Conservation (phyloP, 371 early-diverging fungal species). For the Parasitella parasitica region DNA sequence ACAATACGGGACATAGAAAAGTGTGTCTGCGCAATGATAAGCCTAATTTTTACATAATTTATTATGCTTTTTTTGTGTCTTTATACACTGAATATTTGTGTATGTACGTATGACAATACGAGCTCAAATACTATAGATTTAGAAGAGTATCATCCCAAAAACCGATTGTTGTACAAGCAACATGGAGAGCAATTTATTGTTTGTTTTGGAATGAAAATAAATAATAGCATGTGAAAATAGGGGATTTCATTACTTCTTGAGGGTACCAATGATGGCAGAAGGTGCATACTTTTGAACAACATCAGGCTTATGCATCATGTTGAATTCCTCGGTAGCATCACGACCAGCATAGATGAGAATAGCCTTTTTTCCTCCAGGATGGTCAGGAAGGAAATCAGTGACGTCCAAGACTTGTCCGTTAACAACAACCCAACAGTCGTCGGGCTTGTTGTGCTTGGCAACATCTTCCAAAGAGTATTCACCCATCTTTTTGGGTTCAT, state of each 20-base stretch:
- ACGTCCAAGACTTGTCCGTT: slow-evolving; percentile 83
- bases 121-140: too few relatives aligned
- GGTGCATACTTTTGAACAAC: slow-evolving; percentile 90
- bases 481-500: slow-evolving; percentile 40
- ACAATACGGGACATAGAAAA: too few relatives aligned
- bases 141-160: not conserved
- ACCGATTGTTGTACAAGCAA: not conserved
- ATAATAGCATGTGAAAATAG: not conserved
- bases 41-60: too few relatives aligned
- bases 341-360: slow-evolving; percentile 82
- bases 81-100: too few relatives aligned
- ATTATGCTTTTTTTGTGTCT: too few relatives aligned
- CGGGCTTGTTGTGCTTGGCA: slow-evolving; percentile 82
- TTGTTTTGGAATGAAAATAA: not conserved
- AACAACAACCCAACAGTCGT: slow-evolving; percentile 94
- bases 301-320: slow-evolving; percentile 88
- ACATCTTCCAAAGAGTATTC: slow-evolving; percentile 72
- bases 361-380: slow-evolving; percentile 84
- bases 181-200: not conserved
- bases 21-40: too few relatives aligned
- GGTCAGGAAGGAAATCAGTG: slow-evolving; percentile 73
- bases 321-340: slow-evolving; percentile 89
- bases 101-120: too few relatives aligned
- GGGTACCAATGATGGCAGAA: slow-evolving; percentile 74
- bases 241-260: slow-evolving; percentile 43